Base-by-base conservation (phyloP, 257 asterid genomes). In the Agastache rugosa region DNA sequence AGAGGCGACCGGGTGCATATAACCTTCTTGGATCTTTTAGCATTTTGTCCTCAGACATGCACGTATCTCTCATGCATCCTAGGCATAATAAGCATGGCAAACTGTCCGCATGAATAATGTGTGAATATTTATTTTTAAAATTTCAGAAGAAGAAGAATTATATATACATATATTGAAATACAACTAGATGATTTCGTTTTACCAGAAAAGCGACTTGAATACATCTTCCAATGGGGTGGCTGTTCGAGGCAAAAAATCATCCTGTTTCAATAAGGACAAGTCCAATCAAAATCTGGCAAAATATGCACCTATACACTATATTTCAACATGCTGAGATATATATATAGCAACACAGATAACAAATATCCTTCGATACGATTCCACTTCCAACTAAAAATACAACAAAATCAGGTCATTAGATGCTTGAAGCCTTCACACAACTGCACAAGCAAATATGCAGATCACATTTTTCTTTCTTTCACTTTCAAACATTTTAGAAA, bases 131-230 rank as follows among this genome's bases (percentile, higher is more conserved):
- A 54, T 34, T 72, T 56, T 12, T 67, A 8, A 14, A 11, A 14
- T 8, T 59, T 17, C 60, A 45, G 15, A 60, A 7, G 47, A 71
- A 77, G 22, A 61, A 34, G 3, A 7, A 14, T 14, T 1, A 58
- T 27, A 64, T 60, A 58, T 27, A 64, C 59, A 58, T 37, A 73
- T 20, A 22, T 54, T 31, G 20, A 69, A 77, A 34, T 12, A 62
- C 48, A 41, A 58, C 50, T 23, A 10, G 48, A 34, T 23, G 6
- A 15, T 58, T 31, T 45, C 34, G 19, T 8, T 71, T 77, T 87
- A 92, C 97, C 96, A 92, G 85, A 92, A 88, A 69, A 92, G 90
- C 20, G 97, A 92, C 85, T 92, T 92, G 86, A 92, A 92, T 67
- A 92, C 77, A 80, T 92, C 97, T 85, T 92, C 97, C 92, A 90